These are phyloP conservation scores for Tetracladium setigerum DNA, from an alignment of 495 filamentous ascomycete genomes.

Conservation along the genomic window DNA sequence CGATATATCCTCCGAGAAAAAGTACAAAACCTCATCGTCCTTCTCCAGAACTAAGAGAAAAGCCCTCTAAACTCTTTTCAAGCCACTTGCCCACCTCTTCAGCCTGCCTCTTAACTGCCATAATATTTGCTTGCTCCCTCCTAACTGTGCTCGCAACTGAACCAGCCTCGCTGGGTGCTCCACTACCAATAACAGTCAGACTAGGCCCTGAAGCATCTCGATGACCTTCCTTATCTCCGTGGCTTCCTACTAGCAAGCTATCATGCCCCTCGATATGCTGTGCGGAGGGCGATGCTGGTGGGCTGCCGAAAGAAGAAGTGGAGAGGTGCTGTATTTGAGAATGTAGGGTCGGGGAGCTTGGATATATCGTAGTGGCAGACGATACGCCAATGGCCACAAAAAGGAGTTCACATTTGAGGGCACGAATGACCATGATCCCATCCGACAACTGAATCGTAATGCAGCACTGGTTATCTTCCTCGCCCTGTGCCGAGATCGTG, in stretches of 20 bases:
- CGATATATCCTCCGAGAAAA: background rate
- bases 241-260: background rate
- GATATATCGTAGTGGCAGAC: background rate
- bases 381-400: conserved; percentile 45
- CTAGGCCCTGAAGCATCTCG: background rate
- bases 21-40: background rate
- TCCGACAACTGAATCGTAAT: conserved; percentile 40
- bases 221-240: background rate
- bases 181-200: conserved; percentile 4
- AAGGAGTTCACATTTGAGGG: conserved; percentile 39
- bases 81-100: conserved; percentile 20
- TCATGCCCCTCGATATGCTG: background rate
- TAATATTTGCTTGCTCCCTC: conserved; percentile 7
- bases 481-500: background rate
- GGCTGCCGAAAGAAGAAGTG: background rate
- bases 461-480: conserved; percentile 15
- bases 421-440: conserved; percentile 39
- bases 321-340: conserved; percentile 2
- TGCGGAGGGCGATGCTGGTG: conserved; percentile 7
- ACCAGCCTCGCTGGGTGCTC: conserved; percentile 13
- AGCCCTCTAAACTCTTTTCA: conserved; percentile 17
- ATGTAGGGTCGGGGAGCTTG: background rate
- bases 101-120: conserved; percentile 16
- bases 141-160: conserved; percentile 15
- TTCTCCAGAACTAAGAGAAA: conserved; percentile 13